Evolutionary conservation across 2,329 filamentous ascomycete genomes (phyloP).

Genomic region (Metarhizium album): DNA sequence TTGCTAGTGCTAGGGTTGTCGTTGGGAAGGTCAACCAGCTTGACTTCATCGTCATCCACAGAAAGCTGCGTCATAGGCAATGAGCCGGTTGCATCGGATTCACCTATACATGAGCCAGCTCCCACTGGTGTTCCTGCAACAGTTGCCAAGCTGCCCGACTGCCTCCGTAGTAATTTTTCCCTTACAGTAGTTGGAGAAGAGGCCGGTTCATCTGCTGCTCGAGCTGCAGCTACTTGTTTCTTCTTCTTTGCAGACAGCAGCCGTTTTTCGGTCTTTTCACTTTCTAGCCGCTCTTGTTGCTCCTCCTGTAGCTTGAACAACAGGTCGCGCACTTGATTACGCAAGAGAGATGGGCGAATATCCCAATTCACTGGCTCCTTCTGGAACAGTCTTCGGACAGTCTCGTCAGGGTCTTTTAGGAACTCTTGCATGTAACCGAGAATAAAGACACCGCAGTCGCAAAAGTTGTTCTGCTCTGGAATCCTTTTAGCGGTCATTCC

Average conservation of each 20-base stretch:
- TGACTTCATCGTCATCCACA: conserved; percentile 7
- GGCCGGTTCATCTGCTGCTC: neutral
- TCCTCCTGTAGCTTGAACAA: conserved; percentile 52
- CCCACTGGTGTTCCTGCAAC: neutral
- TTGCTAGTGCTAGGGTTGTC: conserved; percentile 11
- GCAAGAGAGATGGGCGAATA: conserved; percentile 49
- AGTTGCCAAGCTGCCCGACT: neutral
- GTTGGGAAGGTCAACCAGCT: conserved; percentile 11
- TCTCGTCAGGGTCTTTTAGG: conserved; percentile 59
- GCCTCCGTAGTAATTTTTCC: neutral
- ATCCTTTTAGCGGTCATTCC: conserved; percentile 63
- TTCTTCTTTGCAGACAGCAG: conserved; percentile 18
- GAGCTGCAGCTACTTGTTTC: neutral
- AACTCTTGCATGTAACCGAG: conserved; percentile 80
- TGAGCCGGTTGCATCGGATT: neutral
- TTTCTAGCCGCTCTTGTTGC: conserved; percentile 36
- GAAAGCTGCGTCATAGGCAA: neutral
- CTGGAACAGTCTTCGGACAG: conserved; percentile 55
- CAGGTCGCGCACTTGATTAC: conserved; percentile 53
- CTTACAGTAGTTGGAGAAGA: neutral
- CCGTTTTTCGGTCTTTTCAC: conserved; percentile 23
- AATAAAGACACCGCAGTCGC: conserved; percentile 82
- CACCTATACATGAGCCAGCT: neutral
- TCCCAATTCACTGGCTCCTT: conserved; percentile 40
- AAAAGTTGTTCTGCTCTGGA: conserved; percentile 72